These are phyloP conservation scores for Thielaviopsis populi DNA, from an alignment of 2,329 filamentous ascomycete species.

Conservation along the genomic window DNA sequence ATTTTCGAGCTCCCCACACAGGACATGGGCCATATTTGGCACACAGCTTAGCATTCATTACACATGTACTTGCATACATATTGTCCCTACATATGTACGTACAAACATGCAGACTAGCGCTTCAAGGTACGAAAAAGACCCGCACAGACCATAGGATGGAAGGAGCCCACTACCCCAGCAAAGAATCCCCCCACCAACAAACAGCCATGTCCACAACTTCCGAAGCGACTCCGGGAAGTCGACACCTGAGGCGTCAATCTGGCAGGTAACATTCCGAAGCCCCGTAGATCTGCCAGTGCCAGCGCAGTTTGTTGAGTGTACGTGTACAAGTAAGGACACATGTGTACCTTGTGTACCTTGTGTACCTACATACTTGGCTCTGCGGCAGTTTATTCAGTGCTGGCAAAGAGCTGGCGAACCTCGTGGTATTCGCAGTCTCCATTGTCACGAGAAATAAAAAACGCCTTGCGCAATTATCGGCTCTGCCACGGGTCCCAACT, in stretches of 20 bases:
- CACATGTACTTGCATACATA: background rate
- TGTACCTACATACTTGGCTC: too few species aligned
- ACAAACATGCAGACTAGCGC: background rate
- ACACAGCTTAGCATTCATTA: background rate
- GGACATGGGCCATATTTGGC: background rate
- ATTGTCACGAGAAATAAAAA: background rate
- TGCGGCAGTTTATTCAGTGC: background rate
- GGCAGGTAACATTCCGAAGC: slow-evolving; percentile 8
- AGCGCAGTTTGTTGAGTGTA: background rate
- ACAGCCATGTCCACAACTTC: slow-evolving; percentile 16
- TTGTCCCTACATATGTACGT: too few species aligned
- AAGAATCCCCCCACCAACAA: background rate
- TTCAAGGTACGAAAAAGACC: background rate
- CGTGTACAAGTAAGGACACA: background rate
- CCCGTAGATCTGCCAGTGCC: background rate
- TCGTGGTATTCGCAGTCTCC: background rate
- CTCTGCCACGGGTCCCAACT: background rate
- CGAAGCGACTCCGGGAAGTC: slow-evolving; percentile 18
- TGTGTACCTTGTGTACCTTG: too few species aligned
- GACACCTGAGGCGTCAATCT: slow-evolving; percentile 11
- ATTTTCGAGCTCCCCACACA: background rate
- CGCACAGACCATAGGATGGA: slow-evolving; percentile 1
- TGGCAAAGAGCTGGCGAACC: background rate
- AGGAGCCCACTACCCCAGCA: slow-evolving; percentile 1
- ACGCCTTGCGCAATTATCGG: background rate